Evolutionary conservation across 73 alveolate species (phyloP), one percentile per base, ranked within the genome.

Genomic region (Blepharisma japonicum): DNA sequence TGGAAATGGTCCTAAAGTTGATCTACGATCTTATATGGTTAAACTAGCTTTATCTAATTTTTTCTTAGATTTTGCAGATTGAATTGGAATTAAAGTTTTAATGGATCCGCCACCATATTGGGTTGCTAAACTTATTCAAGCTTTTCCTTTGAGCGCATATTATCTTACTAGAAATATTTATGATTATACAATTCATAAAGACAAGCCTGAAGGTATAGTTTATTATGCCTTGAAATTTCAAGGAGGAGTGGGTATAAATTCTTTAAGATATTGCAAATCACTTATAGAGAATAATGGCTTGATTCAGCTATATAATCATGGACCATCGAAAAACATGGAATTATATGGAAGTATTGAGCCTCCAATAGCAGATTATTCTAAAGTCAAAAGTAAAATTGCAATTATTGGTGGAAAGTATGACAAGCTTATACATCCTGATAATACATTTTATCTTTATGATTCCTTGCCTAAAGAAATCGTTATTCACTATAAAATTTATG

Each of bases 401-500:
- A 14, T 53, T 53, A 14, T 53, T 53, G 67, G 67, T 1, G 67
- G 67, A 25, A 61, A 61, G 23, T 39, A 61, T 25, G 74, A 61
- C 47, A 25, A 61, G 14, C 2, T 61, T 1, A 53, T 53, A 53
- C n/a, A 20, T 11, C 23, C 23, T 53, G 67, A 53, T 14, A 4
- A 53, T 53, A 20, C 23, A 1, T 20, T 14, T 14, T 14, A 0
- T 20, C 67, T 53, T 1, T 53, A 53, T 53, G 4, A 53, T 1
- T 20, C n/a, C 2, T 20, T 53, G 23, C 67, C 67, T 2, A 53
- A 53, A 53, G 67, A 53, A 14, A 53, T 14, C 4, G 67, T 53
- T 14, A 14, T 53, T 14, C 23, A 14, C 67, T 53, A 53, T 20
- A 53, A 53, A 53, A 32, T 32, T 32, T 32, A 32, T 32, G 42